phyloP scores from a whole-genome alignment of 371 early-diverging fungal species.

The Cokeromyces recurvatus region DNA sequence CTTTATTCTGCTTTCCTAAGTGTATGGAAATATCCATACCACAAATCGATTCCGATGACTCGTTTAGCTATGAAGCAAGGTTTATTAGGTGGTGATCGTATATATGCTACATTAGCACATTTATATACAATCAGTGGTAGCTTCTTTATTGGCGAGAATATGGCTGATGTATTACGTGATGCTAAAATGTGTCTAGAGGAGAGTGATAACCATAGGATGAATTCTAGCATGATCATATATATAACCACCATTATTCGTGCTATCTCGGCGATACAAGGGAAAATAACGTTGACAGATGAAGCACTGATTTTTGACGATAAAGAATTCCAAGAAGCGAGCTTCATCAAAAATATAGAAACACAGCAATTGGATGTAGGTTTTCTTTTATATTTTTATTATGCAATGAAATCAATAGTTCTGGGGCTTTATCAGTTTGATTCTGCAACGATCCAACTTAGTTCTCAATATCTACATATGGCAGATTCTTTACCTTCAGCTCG shows the following conservation, averaged over 20 bases:
- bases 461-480: conserved; percentile 20
- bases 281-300: conserved; percentile 25
- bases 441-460: conserved; percentile 24
- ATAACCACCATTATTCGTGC: conserved; percentile 30
- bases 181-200: conserved; percentile 35
- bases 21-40: conserved; percentile 38
- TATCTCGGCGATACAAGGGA: conserved; percentile 40
- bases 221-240: conserved; percentile 13
- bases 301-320: conserved; percentile 32
- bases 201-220: conserved; percentile 8
- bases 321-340: conserved; percentile 25
- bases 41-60: conserved; percentile 29
- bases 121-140: conserved; percentile 29
- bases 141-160: conserved; percentile 27
- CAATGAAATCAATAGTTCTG: conserved; percentile 27
- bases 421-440: conserved; percentile 29
- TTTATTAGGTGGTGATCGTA: conserved; percentile 36
- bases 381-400: conserved; percentile 26
- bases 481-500: conserved; percentile 32
- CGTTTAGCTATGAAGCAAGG: conserved; percentile 37
- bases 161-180: conserved; percentile 33
- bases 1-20: conserved; percentile 34
- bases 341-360: conserved; percentile 10
- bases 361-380: neutral
- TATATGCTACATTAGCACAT: conserved; percentile 39